phyloP scores from a whole-genome alignment of 1,139 yeast species.

The Suhomyces kunorum region DNA sequence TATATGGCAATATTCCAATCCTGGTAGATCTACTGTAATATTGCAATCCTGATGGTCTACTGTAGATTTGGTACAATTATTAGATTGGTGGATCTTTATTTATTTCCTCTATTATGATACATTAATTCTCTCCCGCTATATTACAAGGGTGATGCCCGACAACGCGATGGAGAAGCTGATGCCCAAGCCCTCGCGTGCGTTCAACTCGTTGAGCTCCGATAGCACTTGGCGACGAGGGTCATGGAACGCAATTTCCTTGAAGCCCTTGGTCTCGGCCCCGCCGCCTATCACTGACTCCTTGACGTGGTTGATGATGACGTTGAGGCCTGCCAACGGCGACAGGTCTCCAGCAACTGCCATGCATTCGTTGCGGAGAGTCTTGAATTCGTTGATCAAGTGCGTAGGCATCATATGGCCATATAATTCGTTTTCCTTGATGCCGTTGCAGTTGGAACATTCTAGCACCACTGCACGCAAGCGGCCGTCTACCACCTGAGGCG shows the following conservation, averaged over 20 bases:
- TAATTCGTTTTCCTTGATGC: conserved; percentile 44
- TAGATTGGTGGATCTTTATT: too few species aligned
- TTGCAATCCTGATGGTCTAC: too few species aligned
- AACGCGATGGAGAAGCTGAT: conserved; percentile 53
- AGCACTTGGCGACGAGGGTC: conserved; percentile 62
- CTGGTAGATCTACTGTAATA: too few species aligned
- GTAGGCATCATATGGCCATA: conserved; percentile 82
- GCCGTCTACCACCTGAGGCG: conserved; percentile 43
- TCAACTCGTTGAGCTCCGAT: conserved; percentile 47
- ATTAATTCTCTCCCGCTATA: too few species aligned
- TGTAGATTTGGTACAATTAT: too few species aligned
- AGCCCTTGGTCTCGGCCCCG: conserved; percentile 8
- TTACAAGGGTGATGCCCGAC: conserved; percentile 45
- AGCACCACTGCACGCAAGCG: conserved; percentile 58
- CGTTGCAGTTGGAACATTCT: conserved; percentile 70
- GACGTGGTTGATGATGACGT: conserved; percentile 69
- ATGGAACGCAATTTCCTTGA: conserved; percentile 10
- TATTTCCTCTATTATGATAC: too few species aligned
- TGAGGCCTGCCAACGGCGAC: conserved; percentile 48
- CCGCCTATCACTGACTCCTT: conserved; percentile 49
- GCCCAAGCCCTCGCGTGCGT: conserved; percentile 35
- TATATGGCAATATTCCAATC: too few species aligned
- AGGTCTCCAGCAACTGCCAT: conserved; percentile 13
- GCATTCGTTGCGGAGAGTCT: conserved; percentile 30
- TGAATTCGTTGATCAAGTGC: conserved; percentile 59